Evolutionary conservation across 225 moss, liverwort and hornwort genomes (phyloP).

Genomic region (Marchantia polymorpha): DNA sequence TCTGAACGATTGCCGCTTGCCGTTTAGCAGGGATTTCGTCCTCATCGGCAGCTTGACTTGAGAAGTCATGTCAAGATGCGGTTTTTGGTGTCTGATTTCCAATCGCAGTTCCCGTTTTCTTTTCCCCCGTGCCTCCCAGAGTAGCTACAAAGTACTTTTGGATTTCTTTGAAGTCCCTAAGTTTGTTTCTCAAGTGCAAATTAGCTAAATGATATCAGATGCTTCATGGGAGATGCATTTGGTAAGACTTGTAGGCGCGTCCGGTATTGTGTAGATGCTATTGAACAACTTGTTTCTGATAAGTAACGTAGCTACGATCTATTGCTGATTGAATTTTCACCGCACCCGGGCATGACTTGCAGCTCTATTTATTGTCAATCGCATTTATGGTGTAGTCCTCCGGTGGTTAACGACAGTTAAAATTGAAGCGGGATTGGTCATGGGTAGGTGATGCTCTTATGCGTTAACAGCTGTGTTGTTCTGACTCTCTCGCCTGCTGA

Average conservation of each 20-base stretch:
- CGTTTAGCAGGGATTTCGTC: not conserved
- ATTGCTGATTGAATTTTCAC: not conserved
- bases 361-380: not conserved
- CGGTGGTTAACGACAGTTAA: too few relatives aligned
- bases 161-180: not conserved
- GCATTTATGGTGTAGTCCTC: not conserved
- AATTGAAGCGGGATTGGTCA: too few relatives aligned
- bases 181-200: not conserved
- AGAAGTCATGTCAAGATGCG: conserved; percentile 3
- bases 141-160: not conserved
- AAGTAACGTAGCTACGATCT: not conserved
- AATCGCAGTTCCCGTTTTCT: not conserved
- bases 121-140: not conserved
- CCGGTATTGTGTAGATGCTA: not conserved
- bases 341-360: not conserved
- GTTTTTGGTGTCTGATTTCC: conserved; percentile 5
- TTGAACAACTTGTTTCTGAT: not conserved
- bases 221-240: not conserved
- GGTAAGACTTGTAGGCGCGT: not conserved
- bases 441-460: too few relatives aligned
- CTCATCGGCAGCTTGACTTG: conserved; percentile 8
- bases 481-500: conserved; percentile 13
- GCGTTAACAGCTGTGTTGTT: not conserved
- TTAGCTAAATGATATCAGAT: not conserved
- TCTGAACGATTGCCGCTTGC: conserved; percentile 4